phyloP scores from a whole-genome alignment of 495 filamentous ascomycete genomes.

The Xylaria curta region DNA sequence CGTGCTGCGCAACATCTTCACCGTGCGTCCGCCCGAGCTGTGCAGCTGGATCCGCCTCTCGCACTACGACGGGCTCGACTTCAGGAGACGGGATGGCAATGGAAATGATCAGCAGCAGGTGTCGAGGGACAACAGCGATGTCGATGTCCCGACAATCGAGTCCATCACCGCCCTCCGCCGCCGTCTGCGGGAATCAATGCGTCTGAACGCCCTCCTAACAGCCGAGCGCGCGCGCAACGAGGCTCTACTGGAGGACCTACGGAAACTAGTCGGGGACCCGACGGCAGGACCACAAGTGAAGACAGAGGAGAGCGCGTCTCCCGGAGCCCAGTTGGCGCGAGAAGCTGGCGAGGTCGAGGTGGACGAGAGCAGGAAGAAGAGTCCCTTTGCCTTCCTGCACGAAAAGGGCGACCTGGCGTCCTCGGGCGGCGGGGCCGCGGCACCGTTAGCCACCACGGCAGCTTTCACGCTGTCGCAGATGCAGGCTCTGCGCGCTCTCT shows the following conservation, averaged over 20 bases:
- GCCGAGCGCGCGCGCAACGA: constrained; percentile 81
- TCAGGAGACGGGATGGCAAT: constrained; percentile 23
- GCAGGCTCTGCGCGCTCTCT: constrained; percentile 71
- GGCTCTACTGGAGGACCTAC: constrained; percentile 69
- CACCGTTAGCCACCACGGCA: constrained; percentile 73
- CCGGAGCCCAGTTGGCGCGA: constrained; percentile 28
- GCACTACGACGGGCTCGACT: constrained; percentile 75
- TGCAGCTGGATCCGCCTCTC: constrained; percentile 77
- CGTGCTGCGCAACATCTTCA: constrained; percentile 85
- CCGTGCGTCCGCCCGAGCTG: constrained; percentile 70
- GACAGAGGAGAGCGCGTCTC: constrained; percentile 35
- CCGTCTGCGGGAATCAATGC: constrained; percentile 79
- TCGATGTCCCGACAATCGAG: constrained; percentile 62
- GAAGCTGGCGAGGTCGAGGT: constrained; percentile 34
- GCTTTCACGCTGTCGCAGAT: constrained; percentile 83
- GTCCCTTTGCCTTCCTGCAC: constrained; percentile 60
- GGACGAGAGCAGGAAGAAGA: constrained; percentile 17
- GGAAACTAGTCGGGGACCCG: constrained; percentile 57
- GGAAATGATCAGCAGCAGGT: constrained; percentile 5
- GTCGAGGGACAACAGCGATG: background rate
- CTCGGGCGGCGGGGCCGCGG: constrained; percentile 48
- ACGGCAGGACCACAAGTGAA: constrained; percentile 29
- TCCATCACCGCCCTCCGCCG: constrained; percentile 73
- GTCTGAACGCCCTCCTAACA: constrained; percentile 75
- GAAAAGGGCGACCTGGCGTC: constrained; percentile 48